A percentile compares a stretch with the other conserved stretches of the same genome.
phyloP scores from a whole-genome alignment of 768 basidiomycete species.

The Hypholoma fasciculare region DNA sequence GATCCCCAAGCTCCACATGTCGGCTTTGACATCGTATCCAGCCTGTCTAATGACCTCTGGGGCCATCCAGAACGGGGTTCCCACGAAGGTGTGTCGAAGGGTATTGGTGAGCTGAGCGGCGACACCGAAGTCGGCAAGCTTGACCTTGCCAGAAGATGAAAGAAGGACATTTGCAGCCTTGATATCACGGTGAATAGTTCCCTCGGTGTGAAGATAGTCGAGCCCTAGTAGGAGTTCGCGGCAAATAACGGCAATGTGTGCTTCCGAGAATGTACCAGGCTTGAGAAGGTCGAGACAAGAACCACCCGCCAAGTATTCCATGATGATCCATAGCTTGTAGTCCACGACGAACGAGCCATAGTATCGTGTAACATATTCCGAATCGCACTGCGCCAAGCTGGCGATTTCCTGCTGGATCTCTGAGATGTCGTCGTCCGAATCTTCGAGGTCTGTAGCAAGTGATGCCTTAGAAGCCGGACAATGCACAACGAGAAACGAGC shows the following conservation, averaged over 20 bases:
- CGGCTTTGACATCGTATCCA: constrained; percentile 94
- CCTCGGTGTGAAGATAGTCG: constrained; percentile 93
- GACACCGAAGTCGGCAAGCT: constrained; percentile 98
- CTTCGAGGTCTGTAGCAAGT: constrained; percentile 76
- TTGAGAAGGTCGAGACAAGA: constrained; percentile 96
- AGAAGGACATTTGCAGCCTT: constrained; percentile 97
- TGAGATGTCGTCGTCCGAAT: constrained; percentile 97
- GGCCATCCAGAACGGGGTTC: constrained; percentile 98
- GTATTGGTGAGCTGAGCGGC: constrained; percentile 96
- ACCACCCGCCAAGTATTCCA: constrained; percentile 99
- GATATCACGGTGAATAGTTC: constrained; percentile 98
- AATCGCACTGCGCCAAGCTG: constrained; percentile 93
- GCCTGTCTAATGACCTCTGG: constrained; percentile 98
- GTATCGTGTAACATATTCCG: constrained; percentile 94
- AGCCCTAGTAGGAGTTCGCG: constrained; percentile 91
- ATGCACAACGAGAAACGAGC: constrained; percentile 22
- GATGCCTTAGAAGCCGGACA: constrained; percentile 7
- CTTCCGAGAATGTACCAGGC: constrained; percentile 86
- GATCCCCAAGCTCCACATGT: constrained; percentile 98
- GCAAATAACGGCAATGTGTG: constrained; percentile 93
- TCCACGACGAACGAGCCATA: constrained; percentile 96
- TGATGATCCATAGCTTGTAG: constrained; percentile 98
- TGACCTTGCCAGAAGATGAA: constrained; percentile 89
- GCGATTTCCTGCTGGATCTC: constrained; percentile 99
- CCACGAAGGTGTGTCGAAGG: constrained; percentile 95